These are phyloP conservation scores for Friedmanniomyces simplex DNA, from an alignment of 495 filamentous ascomycete species.

Conservation along the genomic window DNA sequence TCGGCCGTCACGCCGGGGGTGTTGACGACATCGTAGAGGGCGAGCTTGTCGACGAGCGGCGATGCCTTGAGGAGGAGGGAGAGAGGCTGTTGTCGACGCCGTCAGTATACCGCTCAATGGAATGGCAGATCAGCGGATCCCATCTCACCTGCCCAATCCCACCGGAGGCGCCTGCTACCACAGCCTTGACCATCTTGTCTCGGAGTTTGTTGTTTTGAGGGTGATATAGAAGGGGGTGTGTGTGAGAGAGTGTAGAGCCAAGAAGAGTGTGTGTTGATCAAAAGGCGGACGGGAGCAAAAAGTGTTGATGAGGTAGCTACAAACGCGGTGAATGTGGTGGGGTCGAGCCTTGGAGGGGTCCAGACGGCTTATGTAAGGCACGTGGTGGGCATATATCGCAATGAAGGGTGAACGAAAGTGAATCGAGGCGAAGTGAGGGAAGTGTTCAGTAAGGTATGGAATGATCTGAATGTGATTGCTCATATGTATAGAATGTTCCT, in stretches of 20 bases:
- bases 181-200: conserved; percentile 34
- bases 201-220: neutral
- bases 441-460: neutral
- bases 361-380: neutral
- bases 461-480: neutral
- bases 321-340: neutral
- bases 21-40: conserved; percentile 98
- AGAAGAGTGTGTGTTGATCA: neutral
- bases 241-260: neutral
- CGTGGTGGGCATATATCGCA: neutral
- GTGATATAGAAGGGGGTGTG: neutral
- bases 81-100: conserved; percentile 53
- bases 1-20: conserved; percentile 92
- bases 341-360: neutral
- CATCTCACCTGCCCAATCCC: conserved; percentile 87
- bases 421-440: neutral
- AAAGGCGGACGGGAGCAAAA: neutral
- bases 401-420: too few relatives aligned
- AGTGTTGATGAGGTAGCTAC: neutral
- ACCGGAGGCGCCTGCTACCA: conserved; percentile 92
- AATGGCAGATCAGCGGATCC: neutral
- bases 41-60: conserved; percentile 77
- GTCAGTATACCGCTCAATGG: neutral
- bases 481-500: neutral
- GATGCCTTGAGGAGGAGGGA: conserved; percentile 87